Conservation (phyloP, 495 filamentous ascomycete species). For the Lepidopterella palustris region DNA sequence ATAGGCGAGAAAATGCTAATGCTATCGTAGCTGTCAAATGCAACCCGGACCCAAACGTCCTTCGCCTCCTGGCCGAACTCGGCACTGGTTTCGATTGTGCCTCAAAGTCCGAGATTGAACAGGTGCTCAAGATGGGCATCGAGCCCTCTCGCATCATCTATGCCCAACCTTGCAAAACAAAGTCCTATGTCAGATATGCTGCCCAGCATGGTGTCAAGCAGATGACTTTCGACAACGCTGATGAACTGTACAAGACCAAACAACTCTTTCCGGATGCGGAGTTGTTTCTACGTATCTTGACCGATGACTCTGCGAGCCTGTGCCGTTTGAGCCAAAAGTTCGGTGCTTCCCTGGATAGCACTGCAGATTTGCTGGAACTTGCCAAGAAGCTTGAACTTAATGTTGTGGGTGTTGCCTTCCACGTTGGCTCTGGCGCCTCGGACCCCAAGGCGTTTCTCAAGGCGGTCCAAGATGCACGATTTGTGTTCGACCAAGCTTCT, state of each 20-base stretch:
- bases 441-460: constrained; percentile 83
- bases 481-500: constrained; percentile 82
- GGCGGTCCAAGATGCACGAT: constrained; percentile 80
- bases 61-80: constrained; percentile 77
- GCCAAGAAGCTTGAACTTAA: constrained; percentile 88
- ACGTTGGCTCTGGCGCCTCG: constrained; percentile 91
- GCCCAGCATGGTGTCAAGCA: constrained; percentile 78
- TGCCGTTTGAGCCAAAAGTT: constrained; percentile 97
- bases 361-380: constrained; percentile 67
- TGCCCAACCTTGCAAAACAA: constrained; percentile 98
- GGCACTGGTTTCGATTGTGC: constrained; percentile 98
- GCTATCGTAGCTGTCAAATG: constrained; percentile 79
- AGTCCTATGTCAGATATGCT: constrained; percentile 90
- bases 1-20: constrained; percentile 25
- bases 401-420: constrained; percentile 94
- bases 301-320: constrained; percentile 89
- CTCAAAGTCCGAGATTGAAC: constrained; percentile 92
- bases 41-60: constrained; percentile 85
- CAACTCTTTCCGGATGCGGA: constrained; percentile 81
- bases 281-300: constrained; percentile 87
- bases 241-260: constrained; percentile 97
- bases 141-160: constrained; percentile 95
- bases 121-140: constrained; percentile 75
- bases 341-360: constrained; percentile 78
- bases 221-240: constrained; percentile 98